These are phyloP conservation scores for Plasmodium billcollinsi DNA, from an alignment of 169 alveolate species.

Conservation along the genomic window DNA sequence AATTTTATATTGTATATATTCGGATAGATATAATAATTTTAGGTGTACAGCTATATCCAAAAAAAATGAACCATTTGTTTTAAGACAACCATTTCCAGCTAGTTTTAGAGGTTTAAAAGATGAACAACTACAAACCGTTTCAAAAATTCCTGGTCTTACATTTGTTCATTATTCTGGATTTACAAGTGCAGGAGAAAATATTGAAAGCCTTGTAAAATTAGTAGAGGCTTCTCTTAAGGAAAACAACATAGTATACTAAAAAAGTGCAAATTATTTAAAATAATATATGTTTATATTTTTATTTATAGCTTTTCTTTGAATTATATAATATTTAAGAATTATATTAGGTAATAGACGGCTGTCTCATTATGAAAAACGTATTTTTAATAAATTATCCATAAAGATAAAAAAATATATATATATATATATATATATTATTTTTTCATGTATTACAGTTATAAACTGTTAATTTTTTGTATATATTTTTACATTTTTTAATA, in stretches of 20 bases:
- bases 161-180: constrained; percentile 87
- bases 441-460: no score
- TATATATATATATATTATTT: no score
- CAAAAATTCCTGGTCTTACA: constrained; percentile 81
- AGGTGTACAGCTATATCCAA: constrained; percentile 80
- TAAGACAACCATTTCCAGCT: constrained; percentile 84
- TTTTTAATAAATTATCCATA: no score
- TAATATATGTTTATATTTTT: neutral
- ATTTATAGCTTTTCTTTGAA: neutral
- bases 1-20: constrained; percentile 76
- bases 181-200: constrained; percentile 86
- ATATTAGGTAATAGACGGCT: no score
- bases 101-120: constrained; percentile 83
- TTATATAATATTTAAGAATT: neutral
- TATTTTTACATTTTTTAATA: no score
- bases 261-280: no score
- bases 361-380: no score
- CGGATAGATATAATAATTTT: constrained; percentile 65
- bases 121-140: constrained; percentile 80
- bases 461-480: no score
- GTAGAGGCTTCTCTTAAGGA: constrained; percentile 62
- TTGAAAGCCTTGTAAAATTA: constrained; percentile 54
- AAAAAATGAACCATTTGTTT: constrained; percentile 77
- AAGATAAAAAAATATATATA: no score
- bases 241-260: constrained; percentile 50